Conservation (phyloP, 2,329 filamentous ascomycete species). For the Aspergillus viridinutans region DNA sequence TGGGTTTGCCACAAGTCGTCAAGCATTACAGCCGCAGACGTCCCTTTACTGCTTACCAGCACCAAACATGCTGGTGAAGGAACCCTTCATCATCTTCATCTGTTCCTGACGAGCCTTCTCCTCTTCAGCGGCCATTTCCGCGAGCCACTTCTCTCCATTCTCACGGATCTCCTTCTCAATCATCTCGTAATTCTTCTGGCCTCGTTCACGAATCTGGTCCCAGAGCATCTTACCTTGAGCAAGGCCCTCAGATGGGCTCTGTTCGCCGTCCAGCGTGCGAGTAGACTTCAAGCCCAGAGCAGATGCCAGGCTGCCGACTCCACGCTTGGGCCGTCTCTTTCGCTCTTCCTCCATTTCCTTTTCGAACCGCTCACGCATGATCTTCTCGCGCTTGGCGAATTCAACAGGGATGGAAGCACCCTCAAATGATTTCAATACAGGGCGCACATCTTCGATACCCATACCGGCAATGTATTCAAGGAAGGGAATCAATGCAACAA, state of each 20-base stretch:
- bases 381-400: conserved; percentile 82
- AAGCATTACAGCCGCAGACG: conserved; percentile 4
- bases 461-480: conserved; percentile 95
- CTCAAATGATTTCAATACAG: conserved; percentile 81
- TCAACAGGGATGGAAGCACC: conserved; percentile 85
- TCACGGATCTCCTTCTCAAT: conserved; percentile 88
- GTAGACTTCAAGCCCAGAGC: conserved; percentile 73
- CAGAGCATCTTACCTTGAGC: conserved; percentile 95
- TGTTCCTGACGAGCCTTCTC: conserved; percentile 87
- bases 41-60: conserved; percentile 26
- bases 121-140: conserved; percentile 83
- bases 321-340: conserved; percentile 56
- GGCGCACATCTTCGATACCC: conserved; percentile 81
- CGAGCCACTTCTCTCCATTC: conserved; percentile 92
- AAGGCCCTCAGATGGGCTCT: conserved; percentile 69
- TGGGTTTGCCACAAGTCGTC: conserved; percentile 4
- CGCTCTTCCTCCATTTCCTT: conserved; percentile 68
- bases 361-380: conserved; percentile 79
- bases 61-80: conserved; percentile 58
- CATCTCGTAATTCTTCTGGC: conserved; percentile 82
- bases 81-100: conserved; percentile 86
- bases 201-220: conserved; percentile 87
- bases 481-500: conserved; percentile 89
- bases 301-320: conserved; percentile 64
- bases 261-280: conserved; percentile 61